Percentiles rank a stretch among this genome's conserved stretches.
These are phyloP conservation scores for Nyctanthes arbortristis DNA, from an alignment of 257 asterid genomes.

Conservation along the genomic window DNA sequence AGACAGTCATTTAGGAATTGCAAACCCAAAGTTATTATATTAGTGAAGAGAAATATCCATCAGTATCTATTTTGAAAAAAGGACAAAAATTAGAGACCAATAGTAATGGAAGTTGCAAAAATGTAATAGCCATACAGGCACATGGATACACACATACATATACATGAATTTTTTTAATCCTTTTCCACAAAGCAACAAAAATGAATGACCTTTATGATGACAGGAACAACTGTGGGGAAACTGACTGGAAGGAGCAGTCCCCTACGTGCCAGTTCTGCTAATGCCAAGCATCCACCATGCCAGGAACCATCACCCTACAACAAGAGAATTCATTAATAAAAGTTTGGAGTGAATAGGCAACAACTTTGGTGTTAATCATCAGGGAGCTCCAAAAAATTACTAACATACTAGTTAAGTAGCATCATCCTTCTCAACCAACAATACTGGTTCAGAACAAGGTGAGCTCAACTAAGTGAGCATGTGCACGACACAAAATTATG, in stretches of 20 bases:
- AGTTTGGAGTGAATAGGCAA: slow-evolving; percentile 14
- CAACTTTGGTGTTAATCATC: slow-evolving; percentile 15
- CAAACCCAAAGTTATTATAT: slow-evolving; percentile 2
- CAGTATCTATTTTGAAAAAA: not conserved
- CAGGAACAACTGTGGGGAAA: slow-evolving; percentile 87
- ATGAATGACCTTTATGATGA: slow-evolving; percentile 66
- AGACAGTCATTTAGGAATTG: slow-evolving; percentile 7
- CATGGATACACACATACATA: not conserved
- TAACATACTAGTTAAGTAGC: not conserved
- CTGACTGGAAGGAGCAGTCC: slow-evolving; percentile 87
- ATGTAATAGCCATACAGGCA: slow-evolving; percentile 9
- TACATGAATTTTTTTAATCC: not conserved
- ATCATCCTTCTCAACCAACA: not conserved
- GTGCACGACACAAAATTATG: not conserved
- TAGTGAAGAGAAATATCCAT: slow-evolving; percentile 17
- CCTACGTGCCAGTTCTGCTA: slow-evolving; percentile 97
- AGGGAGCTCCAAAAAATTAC: not conserved
- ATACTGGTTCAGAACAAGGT: not conserved
- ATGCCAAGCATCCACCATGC: slow-evolving; percentile 99
- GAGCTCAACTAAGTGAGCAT: not conserved
- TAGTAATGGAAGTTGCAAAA: slow-evolving; percentile 3
- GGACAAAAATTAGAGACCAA: not conserved
- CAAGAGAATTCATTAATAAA: slow-evolving; percentile 27
- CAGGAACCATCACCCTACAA: slow-evolving; percentile 97
- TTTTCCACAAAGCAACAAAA: slow-evolving; percentile 20